Evolutionary conservation across 106 monocot genomes (phyloP).

Genomic region (Apostasia shenzhenica): DNA sequence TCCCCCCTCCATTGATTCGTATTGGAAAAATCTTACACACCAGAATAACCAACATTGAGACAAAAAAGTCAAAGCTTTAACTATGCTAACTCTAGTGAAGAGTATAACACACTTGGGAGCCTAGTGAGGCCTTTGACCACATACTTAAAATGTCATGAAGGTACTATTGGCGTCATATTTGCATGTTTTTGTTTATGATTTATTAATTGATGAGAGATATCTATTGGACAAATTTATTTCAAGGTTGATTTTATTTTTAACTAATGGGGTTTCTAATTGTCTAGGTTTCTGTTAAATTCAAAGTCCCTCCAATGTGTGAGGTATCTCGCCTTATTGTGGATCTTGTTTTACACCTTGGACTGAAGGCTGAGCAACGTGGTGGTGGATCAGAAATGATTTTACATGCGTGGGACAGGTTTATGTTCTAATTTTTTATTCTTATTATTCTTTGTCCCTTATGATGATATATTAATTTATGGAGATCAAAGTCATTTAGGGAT

Average conservation of each 20-base stretch:
- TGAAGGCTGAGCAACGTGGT: slow-evolving; percentile 28
- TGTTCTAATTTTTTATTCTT: neutral
- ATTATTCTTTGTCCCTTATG: neutral
- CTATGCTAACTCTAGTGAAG: too few species aligned
- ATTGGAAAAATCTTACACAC: too few species aligned
- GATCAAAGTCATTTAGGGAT: neutral
- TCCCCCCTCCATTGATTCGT: too few species aligned
- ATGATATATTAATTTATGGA: neutral
- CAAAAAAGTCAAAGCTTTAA: too few species aligned
- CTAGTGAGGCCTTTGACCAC: too few species aligned
- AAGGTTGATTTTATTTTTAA: neutral
- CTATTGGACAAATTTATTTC: neutral
- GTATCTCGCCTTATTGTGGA: slow-evolving; percentile 43
- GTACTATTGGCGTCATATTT: too few species aligned
- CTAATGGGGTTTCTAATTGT: neutral
- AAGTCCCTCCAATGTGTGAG: slow-evolving; percentile 44
- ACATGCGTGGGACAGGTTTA: slow-evolving; percentile 65
- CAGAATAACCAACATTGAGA: too few species aligned
- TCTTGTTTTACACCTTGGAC: slow-evolving; percentile 43
- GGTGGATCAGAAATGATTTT: slow-evolving; percentile 59
- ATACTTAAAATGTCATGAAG: too few species aligned
- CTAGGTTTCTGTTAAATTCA: slow-evolving; percentile 53
- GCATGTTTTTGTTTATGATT: neutral
- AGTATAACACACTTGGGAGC: too few species aligned
- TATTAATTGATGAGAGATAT: neutral